Conservation (phyloP, 768 basidiomycete genomes). For the Trametes sanguinea region DNA sequence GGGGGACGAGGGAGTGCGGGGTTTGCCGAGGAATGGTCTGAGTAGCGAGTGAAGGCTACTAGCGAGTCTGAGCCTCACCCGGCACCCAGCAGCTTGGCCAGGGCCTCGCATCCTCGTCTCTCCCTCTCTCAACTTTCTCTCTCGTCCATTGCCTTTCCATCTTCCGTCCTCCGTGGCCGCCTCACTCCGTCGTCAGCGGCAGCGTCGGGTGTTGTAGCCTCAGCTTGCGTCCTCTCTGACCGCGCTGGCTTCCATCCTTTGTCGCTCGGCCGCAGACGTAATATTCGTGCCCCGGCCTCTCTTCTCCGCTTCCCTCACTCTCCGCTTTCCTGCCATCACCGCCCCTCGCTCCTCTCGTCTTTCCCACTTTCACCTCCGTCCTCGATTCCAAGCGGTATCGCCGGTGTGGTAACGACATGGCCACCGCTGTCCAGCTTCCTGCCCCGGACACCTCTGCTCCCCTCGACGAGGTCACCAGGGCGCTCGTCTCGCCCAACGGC, state of each 20-base stretch:
- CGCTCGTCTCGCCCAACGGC: slow-evolving; percentile 34
- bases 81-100: no score
- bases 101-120: not conserved
- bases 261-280: slow-evolving; percentile 13
- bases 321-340: slow-evolving; percentile 12
- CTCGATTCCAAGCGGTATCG: not conserved
- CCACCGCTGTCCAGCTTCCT: slow-evolving; percentile 29
- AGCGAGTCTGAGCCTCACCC: not conserved
- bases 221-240: slow-evolving; percentile 6
- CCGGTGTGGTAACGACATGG: slow-evolving; percentile 22
- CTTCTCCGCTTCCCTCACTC: slow-evolving; percentile 14
- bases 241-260: slow-evolving; percentile 8
- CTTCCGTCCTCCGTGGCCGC: slow-evolving; percentile 3
- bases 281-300: slow-evolving; percentile 18
- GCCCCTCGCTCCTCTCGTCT: slow-evolving; percentile 8
- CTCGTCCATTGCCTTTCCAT: not conserved
- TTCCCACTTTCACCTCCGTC: slow-evolving; percentile 1
- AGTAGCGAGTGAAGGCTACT: not conserved
- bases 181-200: not conserved
- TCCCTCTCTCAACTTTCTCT: not conserved
- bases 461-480: slow-evolving; percentile 23
- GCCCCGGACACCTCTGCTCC: slow-evolving; percentile 24
- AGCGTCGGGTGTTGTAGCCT: not conserved
- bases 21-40: slow-evolving; percentile 15
- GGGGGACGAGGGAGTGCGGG: slow-evolving; percentile 10